Evolutionary conservation across 31 red algal genomes (phyloP), one percentile per base, ranked within the genome.

Genomic region (Odonthalia washingtoniensis): DNA sequence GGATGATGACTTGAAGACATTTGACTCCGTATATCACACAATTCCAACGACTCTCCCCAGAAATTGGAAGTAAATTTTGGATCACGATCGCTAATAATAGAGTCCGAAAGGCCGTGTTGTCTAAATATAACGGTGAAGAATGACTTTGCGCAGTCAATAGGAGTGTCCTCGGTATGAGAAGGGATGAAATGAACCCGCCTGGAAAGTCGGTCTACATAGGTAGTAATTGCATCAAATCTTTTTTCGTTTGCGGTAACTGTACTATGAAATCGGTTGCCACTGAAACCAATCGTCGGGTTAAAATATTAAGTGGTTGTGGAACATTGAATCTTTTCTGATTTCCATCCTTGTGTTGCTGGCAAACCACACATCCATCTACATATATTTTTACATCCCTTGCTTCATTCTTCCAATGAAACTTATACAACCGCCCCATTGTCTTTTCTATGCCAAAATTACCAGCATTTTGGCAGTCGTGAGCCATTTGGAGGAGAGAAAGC

Each of bases 401-500:
- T 67, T 75, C 82, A 64, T 65, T 3, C 18, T 81, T 81, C 77
- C 77, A 89, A 64, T 82, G 67, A 49, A 79, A 88, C 9, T 2
- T 18, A 4, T 65, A 3, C n/a, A 81, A 68, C 2, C 87, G 37
- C 2, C 28, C 40, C 37, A 90, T 31, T 0, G 87, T 90, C 38
- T 81, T 90, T 0, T 61, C 40, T 60, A 82, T 74, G 1, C 46
- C 62, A 75, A 90, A 90, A 65, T 90, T 30, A 1, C 87, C 87
- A 14, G 75, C 61, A 21, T 35, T 12, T 18, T 72, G 46, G 14
- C 21, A 1, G 43, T 90, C 87, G 39, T 90, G 87, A 9, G 73
- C 73, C 5, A 77, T 17, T 5, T 77, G 5, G 12, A 77, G 38
- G 12, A 77, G 9, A 9, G 6, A 21, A 17, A 16, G 5, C 9